These are phyloP conservation scores for Brassica incana DNA, from an alignment of 345 rosid species.

Conservation along the genomic window DNA sequence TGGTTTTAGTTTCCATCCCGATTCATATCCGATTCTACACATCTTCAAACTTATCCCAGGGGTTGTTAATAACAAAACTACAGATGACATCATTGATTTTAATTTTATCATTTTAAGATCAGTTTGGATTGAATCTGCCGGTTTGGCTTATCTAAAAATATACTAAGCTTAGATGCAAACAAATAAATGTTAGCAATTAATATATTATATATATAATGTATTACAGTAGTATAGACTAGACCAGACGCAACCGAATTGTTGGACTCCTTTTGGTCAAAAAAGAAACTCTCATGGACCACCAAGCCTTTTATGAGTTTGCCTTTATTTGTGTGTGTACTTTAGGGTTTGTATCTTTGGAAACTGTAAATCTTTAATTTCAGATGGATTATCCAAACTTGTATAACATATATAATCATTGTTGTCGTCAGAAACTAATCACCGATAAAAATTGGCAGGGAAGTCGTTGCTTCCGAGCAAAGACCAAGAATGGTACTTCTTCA, in stretches of 20 bases:
- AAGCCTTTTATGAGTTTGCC: not conserved
- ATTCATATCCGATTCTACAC: not conserved
- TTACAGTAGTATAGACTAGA: slow-evolving; percentile 7
- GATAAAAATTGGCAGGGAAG: slow-evolving; percentile 50
- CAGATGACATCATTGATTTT: too few relatives aligned
- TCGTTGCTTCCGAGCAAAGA: slow-evolving; percentile 94
- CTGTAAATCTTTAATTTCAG: not conserved
- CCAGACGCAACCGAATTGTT: slow-evolving; percentile 18
- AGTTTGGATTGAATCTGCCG: not conserved
- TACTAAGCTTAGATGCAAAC: not conserved
- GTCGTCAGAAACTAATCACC: not conserved
- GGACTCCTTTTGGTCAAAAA: slow-evolving; percentile 27
- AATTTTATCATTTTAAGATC: not conserved
- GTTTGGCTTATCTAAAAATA: not conserved
- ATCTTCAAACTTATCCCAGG: not conserved
- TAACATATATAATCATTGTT: not conserved
- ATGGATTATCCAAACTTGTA: not conserved
- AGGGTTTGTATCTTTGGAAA: slow-evolving; percentile 3
- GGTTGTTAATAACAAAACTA: not conserved
- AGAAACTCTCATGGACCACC: slow-evolving; percentile 27
- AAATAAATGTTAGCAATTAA: not conserved
- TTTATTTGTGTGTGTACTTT: not conserved
- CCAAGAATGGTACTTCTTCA: slow-evolving; percentile 95
- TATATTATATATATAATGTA: not conserved
- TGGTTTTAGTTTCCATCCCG: not conserved